phyloP scores from a whole-genome alignment of 495 filamentous ascomycete species.

The Penicillium maclennaniae region DNA sequence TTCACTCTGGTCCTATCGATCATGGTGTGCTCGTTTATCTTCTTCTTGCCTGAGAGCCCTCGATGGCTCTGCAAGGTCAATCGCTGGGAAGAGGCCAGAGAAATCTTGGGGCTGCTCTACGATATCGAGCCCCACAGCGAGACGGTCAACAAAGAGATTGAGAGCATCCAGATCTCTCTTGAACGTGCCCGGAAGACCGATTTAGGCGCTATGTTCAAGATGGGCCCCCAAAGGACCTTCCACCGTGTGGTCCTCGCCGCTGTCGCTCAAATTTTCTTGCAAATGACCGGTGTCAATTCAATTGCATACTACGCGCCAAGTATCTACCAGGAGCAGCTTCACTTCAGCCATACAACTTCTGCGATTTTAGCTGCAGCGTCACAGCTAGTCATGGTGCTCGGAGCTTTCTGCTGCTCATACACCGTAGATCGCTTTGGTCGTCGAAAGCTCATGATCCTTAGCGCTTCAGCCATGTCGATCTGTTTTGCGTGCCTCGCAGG shows the following conservation, averaged over 20 bases:
- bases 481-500: constrained; percentile 37
- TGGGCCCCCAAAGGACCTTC: constrained; percentile 15
- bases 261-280: constrained; percentile 21
- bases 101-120: constrained; percentile 17
- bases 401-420: constrained; percentile 24
- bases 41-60: constrained; percentile 33
- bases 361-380: constrained; percentile 22
- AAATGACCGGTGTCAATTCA: constrained; percentile 21
- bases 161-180: constrained; percentile 8
- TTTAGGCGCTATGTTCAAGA: constrained; percentile 19
- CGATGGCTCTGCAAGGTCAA: constrained; percentile 34
- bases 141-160: constrained; percentile 16
- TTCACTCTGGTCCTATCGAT: constrained; percentile 47
- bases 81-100: constrained; percentile 25
- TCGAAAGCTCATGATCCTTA: constrained; percentile 34
- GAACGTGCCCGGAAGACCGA: constrained; percentile 11
- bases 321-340: constrained; percentile 25
- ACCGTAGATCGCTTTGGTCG: constrained; percentile 28
- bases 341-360: constrained; percentile 11
- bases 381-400: constrained; percentile 19
- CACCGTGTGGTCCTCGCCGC: constrained; percentile 26
- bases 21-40: constrained; percentile 33
- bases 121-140: constrained; percentile 6
- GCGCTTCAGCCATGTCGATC: constrained; percentile 35
- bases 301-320: constrained; percentile 24